A percentile compares a stretch with the other conserved stretches of the same genome.
These are phyloP conservation scores for Debaryomycetaceae sp. DNA, from an alignment of 1,139 yeast genomes.

Conservation along the genomic window DNA sequence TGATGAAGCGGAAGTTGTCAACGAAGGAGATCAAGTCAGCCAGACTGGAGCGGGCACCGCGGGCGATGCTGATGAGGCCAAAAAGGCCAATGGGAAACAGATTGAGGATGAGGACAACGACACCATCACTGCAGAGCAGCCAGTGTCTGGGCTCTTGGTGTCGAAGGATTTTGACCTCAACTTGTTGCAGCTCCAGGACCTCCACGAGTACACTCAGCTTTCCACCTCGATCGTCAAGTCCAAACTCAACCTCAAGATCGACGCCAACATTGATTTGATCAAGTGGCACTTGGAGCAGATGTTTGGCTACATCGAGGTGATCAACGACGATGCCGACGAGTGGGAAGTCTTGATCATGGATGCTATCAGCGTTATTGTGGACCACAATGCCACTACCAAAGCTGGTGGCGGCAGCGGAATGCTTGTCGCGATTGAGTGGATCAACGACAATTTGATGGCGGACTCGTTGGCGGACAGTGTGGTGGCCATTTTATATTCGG, in stretches of 20 bases:
- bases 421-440: constrained; percentile 77
- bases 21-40: constrained; percentile 16
- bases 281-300: constrained; percentile 90
- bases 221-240: constrained; percentile 85
- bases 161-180: constrained; percentile 88
- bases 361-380: constrained; percentile 44
- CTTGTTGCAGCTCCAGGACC: constrained; percentile 76
- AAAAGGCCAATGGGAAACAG: constrained; percentile 6
- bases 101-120: constrained; percentile 5
- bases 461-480: constrained; percentile 95
- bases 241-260: constrained; percentile 69
- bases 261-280: constrained; percentile 76
- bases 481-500: constrained; percentile 82
- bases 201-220: constrained; percentile 83
- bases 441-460: constrained; percentile 73
- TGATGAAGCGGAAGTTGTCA: constrained; percentile 9
- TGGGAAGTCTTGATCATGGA: constrained; percentile 50
- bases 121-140: constrained; percentile 30
- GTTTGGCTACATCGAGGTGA: constrained; percentile 80
- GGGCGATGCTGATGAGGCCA: constrained; percentile 11
- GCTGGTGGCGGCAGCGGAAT: constrained; percentile 23
- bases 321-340: constrained; percentile 57
- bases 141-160: constrained; percentile 83
- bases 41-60: constrained; percentile 17
- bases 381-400: constrained; percentile 34